These are phyloP conservation scores for Theobroma grandiflorum DNA, from an alignment of 441 rosid genomes.

Conservation along the genomic window DNA sequence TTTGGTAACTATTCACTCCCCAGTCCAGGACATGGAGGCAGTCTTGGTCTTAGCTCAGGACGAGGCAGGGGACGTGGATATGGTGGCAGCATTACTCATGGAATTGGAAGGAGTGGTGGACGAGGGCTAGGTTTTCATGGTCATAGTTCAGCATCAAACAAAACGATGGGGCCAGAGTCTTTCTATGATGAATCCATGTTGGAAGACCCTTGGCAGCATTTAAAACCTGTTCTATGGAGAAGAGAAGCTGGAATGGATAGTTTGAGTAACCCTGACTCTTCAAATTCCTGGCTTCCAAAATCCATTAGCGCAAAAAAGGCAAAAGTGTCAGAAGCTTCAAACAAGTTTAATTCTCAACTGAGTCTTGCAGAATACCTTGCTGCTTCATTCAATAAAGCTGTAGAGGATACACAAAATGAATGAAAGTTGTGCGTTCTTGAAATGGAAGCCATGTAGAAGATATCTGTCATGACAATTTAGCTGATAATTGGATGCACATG, in stretches of 20 bases:
- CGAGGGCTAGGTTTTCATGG: constrained; percentile 47
- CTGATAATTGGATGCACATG: no score
- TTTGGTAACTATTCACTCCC: constrained; percentile 41
- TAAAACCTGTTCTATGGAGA: constrained; percentile 67
- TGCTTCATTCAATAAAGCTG: constrained; percentile 69
- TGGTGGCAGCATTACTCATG: constrained; percentile 41
- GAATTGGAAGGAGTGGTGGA: constrained; percentile 49
- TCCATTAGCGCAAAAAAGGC: constrained; percentile 55
- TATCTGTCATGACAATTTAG: no score
- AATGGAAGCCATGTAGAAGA: no score
- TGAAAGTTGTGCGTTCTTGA: constrained; percentile 26
- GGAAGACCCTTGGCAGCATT: constrained; percentile 77
- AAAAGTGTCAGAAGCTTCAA: constrained; percentile 52
- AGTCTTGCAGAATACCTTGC: constrained; percentile 89
- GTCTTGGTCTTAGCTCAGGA: constrained; percentile 43
- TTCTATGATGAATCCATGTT: constrained; percentile 69
- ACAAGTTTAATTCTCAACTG: constrained; percentile 47
- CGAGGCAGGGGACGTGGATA: constrained; percentile 53
- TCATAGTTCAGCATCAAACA: constrained; percentile 32
- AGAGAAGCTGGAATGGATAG: constrained; percentile 38
- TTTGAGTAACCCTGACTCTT: constrained; percentile 32
- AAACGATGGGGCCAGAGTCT: constrained; percentile 44
- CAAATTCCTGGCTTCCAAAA: constrained; percentile 69
- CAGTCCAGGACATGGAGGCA: constrained; percentile 36
- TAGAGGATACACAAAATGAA: constrained; percentile 40